Conservation (phyloP, 1,139 yeast genomes). For the Yamadazyma dendronema region DNA sequence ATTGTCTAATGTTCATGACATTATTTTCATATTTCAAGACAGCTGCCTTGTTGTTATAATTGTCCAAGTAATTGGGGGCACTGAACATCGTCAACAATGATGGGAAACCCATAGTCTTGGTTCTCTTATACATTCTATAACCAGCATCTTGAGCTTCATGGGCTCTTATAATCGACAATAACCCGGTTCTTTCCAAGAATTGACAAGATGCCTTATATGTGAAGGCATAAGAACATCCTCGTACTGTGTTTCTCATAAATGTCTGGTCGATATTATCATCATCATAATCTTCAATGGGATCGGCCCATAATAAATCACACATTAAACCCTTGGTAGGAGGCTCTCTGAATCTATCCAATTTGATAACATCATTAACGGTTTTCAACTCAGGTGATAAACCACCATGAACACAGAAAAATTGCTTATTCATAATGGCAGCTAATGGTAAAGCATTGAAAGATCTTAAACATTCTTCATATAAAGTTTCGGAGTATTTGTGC, state of each 20-base stretch:
- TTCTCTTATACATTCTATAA: slow-evolving; percentile 87
- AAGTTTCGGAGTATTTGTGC: slow-evolving; percentile 68
- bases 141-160: slow-evolving; percentile 99
- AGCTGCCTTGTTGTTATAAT: slow-evolving; percentile 94
- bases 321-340: slow-evolving; percentile 93
- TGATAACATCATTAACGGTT: slow-evolving; percentile 65
- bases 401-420: slow-evolving; percentile 95
- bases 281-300: slow-evolving; percentile 89
- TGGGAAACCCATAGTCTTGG: slow-evolving; percentile 89
- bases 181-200: slow-evolving; percentile 75
- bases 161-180: slow-evolving; percentile 84
- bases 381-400: slow-evolving; percentile 89
- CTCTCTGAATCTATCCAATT: slow-evolving; percentile 78
- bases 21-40: slow-evolving; percentile 86
- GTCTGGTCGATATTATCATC: slow-evolving; percentile 53
- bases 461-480: slow-evolving; percentile 74
- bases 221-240: slow-evolving; percentile 93
- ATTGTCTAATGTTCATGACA: slow-evolving; percentile 94
- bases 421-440: slow-evolving; percentile 93
- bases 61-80: slow-evolving; percentile 94
- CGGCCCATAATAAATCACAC: slow-evolving; percentile 97
- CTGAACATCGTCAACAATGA: slow-evolving; percentile 88
- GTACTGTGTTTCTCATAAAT: slow-evolving; percentile 65
- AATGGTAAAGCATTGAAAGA: slow-evolving; percentile 88
- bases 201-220: slow-evolving; percentile 83